Evolutionary conservation across 1,284 basidiomycete species (phyloP).

Genomic region (Afroboletus lepidellus): DNA sequence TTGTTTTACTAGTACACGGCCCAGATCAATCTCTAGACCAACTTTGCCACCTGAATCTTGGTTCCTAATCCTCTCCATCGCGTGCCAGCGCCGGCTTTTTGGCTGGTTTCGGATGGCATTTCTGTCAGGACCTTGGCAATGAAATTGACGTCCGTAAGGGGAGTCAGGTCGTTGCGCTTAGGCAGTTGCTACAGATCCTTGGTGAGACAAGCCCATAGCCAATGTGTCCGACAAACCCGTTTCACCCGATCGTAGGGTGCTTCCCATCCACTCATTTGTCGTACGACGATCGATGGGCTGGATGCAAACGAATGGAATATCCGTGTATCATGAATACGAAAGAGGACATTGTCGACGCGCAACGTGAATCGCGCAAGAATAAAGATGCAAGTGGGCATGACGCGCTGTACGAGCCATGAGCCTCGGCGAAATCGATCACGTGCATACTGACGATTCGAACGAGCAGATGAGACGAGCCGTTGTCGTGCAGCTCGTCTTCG

Average conservation of each 20-base stretch:
- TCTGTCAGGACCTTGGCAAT: constrained; percentile 76
- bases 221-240: constrained; percentile 48
- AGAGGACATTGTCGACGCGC: constrained; percentile 93
- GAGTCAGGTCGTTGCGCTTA: constrained; percentile 80
- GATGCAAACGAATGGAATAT: constrained; percentile 83
- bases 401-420: constrained; percentile 59
- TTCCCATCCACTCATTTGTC: constrained; percentile 89
- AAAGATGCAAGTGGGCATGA: constrained; percentile 97
- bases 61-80: constrained; percentile 77
- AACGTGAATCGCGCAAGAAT: constrained; percentile 91
- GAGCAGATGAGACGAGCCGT: constrained; percentile 80
- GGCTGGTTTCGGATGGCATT: constrained; percentile 58
- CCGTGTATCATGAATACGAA: constrained; percentile 85
- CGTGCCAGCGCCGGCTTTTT: constrained; percentile 63
- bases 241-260: constrained; percentile 83
- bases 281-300: constrained; percentile 61
- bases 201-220: constrained; percentile 4
- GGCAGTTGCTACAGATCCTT: constrained; percentile 61
- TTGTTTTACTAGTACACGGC: constrained; percentile 1
- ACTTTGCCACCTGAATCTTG: constrained; percentile 40
- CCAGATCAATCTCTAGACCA: constrained; percentile 11
- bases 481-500: constrained; percentile 94
- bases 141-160: constrained; percentile 86
- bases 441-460: constrained; percentile 75
- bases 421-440: not conserved